Base-by-base conservation (phyloP, 2,329 filamentous ascomycete species). In the Balansia obtecta region DNA sequence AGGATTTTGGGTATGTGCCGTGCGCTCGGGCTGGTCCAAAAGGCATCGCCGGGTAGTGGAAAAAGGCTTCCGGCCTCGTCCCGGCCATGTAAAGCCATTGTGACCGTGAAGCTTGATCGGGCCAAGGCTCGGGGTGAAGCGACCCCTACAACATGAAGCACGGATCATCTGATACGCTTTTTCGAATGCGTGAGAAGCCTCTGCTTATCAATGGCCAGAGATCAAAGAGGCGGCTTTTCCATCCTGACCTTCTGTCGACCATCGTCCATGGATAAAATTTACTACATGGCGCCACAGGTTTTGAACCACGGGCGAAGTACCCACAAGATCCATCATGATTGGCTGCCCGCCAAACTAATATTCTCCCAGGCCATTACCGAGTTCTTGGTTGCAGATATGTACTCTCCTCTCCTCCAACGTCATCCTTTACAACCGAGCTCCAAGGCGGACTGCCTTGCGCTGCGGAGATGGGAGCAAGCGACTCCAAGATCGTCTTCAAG, bases 401-500 rank as follows among this genome's bases (percentile, higher is more conserved):
- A 40, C 48, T 38, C 33, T 40, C 44, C 43, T 22, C 33, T 46
- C 32, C 32, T n/a, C 33, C 39, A 51, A 49, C 51, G 41, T 50
- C 49, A 53, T 55, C 45, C 48, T 45, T 39, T 46, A 44, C 32
- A 50, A 53, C 55, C 54, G 53, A 45, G 50, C 37, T 43, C 46
- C 39, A 33, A 42, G 45, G 53, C 43, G 44, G 39, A 46, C 33
- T 50, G 54, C 58, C 58, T 63, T 58, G 56, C 57, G 54, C 58
- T 55, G 53, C 59, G 62, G 57, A 56, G 42, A 98, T 98, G 93
- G 93, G 93, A 69, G 91, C 91, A 65, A 96, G 91, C 71, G 91
- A 97, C 73, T 97, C 91, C 62, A 97, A 97, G 78, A 83, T 97
- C 65, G 88, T 91, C 65, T 97, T 98, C 79, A 97, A 96, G 72